These are phyloP conservation scores for Stylosanthes scabra DNA, from an alignment of 331 rosid species.

Conservation along the genomic window DNA sequence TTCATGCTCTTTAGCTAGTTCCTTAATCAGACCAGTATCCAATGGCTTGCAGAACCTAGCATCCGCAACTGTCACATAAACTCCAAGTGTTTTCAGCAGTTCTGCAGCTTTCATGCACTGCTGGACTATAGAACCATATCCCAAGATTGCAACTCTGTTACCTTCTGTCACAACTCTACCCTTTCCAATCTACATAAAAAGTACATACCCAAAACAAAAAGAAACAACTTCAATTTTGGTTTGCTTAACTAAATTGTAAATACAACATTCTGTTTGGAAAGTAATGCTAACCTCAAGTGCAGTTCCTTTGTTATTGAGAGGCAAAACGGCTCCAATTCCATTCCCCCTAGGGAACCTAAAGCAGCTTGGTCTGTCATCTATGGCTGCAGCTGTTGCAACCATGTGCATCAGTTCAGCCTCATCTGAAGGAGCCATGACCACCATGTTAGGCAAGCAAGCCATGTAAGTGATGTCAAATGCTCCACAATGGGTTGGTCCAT, in stretches of 20 bases:
- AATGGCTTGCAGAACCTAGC: constrained; percentile 95
- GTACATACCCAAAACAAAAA: background rate
- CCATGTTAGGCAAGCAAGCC: constrained; percentile 98
- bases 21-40: constrained; percentile 66
- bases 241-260: background rate
- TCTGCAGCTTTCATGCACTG: constrained; percentile 70
- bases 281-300: constrained; percentile 74
- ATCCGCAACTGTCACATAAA: constrained; percentile 81
- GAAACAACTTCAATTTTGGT: constrained; percentile 8
- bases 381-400: constrained; percentile 89
- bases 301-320: constrained; percentile 69
- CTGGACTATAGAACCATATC: constrained; percentile 80
- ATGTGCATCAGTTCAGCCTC: constrained; percentile 94
- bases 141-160: constrained; percentile 71
- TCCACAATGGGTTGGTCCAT: constrained; percentile 97
- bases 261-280: constrained; percentile 1
- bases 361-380: constrained; percentile 95
- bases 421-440: constrained; percentile 96
- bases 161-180: constrained; percentile 82
- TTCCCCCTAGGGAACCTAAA: constrained; percentile 93
- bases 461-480: constrained; percentile 90
- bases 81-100: constrained; percentile 54
- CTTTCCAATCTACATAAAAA: constrained; percentile 69
- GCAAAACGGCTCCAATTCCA: constrained; percentile 71
- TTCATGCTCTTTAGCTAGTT: constrained; percentile 75